A percentile compares a stretch with the other conserved stretches of the same genome.
Evolutionary conservation across 2,329 filamentous ascomycete genomes (phyloP).

Genomic region (Samsoniella hepiali): DNA sequence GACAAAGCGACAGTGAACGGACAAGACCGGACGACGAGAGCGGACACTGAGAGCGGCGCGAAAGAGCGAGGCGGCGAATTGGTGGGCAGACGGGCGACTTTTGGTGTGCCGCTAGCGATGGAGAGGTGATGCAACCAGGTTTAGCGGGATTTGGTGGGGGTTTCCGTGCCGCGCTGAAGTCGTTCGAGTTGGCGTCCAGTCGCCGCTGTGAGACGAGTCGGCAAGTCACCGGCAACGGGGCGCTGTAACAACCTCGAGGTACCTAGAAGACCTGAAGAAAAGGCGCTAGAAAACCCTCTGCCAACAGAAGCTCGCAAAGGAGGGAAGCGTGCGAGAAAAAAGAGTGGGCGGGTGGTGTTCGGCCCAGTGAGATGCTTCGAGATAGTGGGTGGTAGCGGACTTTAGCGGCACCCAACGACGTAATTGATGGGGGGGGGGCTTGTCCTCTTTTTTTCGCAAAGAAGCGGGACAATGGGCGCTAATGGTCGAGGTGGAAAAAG

Average conservation of each 20-base stretch:
- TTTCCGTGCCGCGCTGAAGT: not conserved
- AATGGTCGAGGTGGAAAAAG: conserved; percentile 3
- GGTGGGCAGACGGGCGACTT: conserved; percentile 1
- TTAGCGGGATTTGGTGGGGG: conserved; percentile 12
- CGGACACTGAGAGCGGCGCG: conserved; percentile 11
- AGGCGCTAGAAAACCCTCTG: conserved; percentile 3
- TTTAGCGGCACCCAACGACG: conserved; percentile 18
- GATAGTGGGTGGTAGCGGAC: conserved; percentile 16
- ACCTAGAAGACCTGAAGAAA: conserved; percentile 9
- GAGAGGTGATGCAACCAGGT: conserved; percentile 9
- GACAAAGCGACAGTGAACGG: not conserved
- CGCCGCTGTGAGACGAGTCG: not conserved
- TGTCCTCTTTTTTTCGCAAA: conserved; percentile 5
- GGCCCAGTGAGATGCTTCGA: conserved; percentile 16
- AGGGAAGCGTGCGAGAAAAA: not conserved
- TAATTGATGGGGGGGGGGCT: conserved; percentile 17
- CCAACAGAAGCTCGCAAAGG: not conserved
- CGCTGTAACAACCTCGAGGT: not conserved
- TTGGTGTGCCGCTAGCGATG: conserved; percentile 13
- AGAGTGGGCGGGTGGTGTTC: conserved; percentile 4
- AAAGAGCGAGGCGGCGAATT: conserved; percentile 17
- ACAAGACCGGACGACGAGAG: not conserved
- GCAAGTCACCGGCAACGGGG: not conserved
- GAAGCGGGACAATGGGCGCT: conserved; percentile 16
- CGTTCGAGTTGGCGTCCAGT: not conserved